Evolutionary conservation across 805 yeast species (phyloP).

Genomic region (Ogataea sp.): DNA sequence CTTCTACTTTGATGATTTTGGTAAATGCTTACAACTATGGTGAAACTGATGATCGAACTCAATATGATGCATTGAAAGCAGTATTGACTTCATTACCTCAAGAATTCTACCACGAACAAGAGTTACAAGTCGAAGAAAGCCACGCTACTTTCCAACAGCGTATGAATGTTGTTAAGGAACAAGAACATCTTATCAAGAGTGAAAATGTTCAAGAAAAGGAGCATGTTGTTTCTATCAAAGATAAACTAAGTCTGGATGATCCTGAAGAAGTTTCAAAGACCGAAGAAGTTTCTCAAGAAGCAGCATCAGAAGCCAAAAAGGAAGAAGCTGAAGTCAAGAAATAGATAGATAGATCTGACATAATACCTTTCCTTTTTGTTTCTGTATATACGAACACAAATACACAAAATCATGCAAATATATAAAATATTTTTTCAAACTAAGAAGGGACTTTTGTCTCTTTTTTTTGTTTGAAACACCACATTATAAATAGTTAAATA

Average conservation of each 20-base stretch:
- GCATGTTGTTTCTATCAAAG: constrained; percentile 50
- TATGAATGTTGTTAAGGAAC: constrained; percentile 67
- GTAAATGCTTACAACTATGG: constrained; percentile 87
- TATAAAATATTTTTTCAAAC: too few relatives aligned
- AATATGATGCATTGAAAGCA: constrained; percentile 79
- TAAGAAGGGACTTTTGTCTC: too few relatives aligned
- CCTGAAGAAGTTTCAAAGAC: constrained; percentile 12
- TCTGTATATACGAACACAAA: too few relatives aligned
- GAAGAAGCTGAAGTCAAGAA: constrained; percentile 1
- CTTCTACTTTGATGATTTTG: constrained; percentile 78
- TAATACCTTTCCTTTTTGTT: too few relatives aligned
- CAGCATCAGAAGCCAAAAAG: not conserved
- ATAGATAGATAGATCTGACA: not conserved
- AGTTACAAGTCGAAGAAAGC: constrained; percentile 69
- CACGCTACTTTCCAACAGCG: constrained; percentile 61
- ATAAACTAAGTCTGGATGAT: constrained; percentile 54
- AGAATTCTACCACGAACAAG: constrained; percentile 92
- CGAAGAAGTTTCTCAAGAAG: constrained; percentile 1
- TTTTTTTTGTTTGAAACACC: not conserved
- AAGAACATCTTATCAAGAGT: constrained; percentile 75
- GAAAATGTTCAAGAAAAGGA: constrained; percentile 80
- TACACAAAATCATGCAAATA: too few relatives aligned
- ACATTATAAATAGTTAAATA: not conserved
- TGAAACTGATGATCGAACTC: constrained; percentile 43
- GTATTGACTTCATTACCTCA: constrained; percentile 88